These are phyloP conservation scores for Cyclospora cayetanensis DNA, from an alignment of 169 alveolate genomes.

Conservation along the genomic window DNA sequence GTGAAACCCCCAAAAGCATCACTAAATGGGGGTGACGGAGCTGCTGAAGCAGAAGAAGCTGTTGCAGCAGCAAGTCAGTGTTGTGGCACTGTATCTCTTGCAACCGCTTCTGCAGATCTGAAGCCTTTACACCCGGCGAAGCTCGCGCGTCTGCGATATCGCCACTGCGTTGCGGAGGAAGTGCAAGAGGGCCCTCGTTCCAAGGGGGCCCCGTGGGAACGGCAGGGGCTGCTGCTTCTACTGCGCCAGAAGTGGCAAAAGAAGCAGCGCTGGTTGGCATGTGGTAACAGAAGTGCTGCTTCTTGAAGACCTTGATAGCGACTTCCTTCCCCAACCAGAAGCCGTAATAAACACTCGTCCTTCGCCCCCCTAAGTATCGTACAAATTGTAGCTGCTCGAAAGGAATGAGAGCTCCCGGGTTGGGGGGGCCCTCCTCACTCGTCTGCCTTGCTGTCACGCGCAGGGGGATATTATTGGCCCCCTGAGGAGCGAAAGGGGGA, in stretches of 20 bases:
- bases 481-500: no score
- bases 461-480: no score
- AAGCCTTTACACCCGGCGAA: background rate
- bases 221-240: slow-evolving; percentile 10
- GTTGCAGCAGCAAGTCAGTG: slow-evolving; percentile 15
- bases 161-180: background rate
- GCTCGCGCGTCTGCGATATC: background rate
- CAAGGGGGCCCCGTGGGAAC: slow-evolving; percentile 14
- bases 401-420: background rate
- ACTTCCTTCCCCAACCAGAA: slow-evolving; percentile 27
- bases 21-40: slow-evolving; percentile 7
- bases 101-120: background rate
- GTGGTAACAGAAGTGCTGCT: slow-evolving; percentile 14
- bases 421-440: background rate
- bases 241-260: background rate
- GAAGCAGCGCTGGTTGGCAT: slow-evolving; percentile 27
- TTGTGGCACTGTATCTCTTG: background rate
- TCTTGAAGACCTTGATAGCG: slow-evolving; percentile 7
- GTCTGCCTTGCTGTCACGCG: no score
- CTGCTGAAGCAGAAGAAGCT: slow-evolving; percentile 31
- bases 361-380: background rate
- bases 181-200: slow-evolving; percentile 4
- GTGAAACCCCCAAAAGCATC: background rate
- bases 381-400: slow-evolving; percentile 11
- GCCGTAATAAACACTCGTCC: background rate